Evolutionary conservation across 2,329 filamentous ascomycete species (phyloP).

Genomic region (Fusarium sp.): DNA sequence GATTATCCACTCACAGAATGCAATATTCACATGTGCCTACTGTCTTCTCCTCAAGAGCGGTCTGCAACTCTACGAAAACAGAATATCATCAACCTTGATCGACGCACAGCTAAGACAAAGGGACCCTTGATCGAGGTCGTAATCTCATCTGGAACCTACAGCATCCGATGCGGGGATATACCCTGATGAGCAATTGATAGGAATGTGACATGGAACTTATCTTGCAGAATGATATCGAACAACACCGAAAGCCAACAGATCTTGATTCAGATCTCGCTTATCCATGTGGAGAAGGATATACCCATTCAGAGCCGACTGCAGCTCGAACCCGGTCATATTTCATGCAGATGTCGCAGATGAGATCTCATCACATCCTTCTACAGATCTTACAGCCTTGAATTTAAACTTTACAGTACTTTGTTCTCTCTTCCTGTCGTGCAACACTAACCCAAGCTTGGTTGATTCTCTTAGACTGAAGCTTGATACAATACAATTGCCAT

Average conservation of each 20-base stretch:
- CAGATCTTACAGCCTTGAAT: rapidly evolving
- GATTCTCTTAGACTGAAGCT: rapidly evolving
- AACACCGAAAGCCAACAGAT: not conserved
- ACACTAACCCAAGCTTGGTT: not conserved
- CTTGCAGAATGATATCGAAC: not conserved
- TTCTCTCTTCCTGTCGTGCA: rapidly evolving
- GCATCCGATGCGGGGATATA: not conserved
- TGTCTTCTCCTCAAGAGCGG: not conserved
- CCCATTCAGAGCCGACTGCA: not conserved
- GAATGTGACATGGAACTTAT: not conserved
- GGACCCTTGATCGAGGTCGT: not conserved
- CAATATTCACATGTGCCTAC: rapidly evolving
- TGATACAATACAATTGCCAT: rapidly evolving
- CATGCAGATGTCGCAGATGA: not conserved
- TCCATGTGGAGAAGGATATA: not conserved
- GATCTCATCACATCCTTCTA: not conserved
- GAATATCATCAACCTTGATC: not conserved
- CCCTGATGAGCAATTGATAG: no score
- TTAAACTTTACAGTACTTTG: not conserved
- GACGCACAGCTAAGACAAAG: not conserved
- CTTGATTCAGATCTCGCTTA: not conserved
- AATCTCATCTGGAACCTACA: not conserved
- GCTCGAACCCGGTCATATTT: not conserved
- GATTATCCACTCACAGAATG: not conserved
- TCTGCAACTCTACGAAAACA: not conserved